Base-by-base conservation (phyloP, 148 eudicot genomes). In the Fagopyrum tataricum region DNA sequence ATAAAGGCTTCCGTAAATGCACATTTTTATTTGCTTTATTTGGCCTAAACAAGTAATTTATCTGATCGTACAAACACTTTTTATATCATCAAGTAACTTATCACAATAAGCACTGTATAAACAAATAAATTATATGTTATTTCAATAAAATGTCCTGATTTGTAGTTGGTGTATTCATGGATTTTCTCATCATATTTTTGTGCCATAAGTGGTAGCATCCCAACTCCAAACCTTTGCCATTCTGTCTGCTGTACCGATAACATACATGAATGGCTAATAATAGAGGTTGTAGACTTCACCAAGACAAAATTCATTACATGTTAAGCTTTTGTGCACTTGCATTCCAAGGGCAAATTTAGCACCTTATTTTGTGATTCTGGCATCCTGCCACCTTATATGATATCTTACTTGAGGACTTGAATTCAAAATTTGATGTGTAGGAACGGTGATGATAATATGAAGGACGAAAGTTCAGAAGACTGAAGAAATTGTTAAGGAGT, bases 381-480 rank as follows among this genome's bases (percentile, higher is more conserved):
- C 61, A 55, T 1, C 61, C 61, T 55, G 10, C 26, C 61, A 55
- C 11, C 61, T 53, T 53, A 55, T 31, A 31, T 31, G 37, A 31
- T 31, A 31, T 55, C 12, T 71, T 46, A 71, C 77, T 44, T 13
- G 26, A 20, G 31, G 62, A 2, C 48, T 39, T 2, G n/a, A 6
- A 12, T 21, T 23, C 44, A 41, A 37, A 42, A 1, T 37, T 42
- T 41, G 3, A 31, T 15, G 21, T 42, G 66, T 76, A 79, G 81
- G 75, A 70, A 71, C 66, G 39, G 7, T 71, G 72, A 71, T 3
- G 75, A 70, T 71, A 72, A 72, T 47, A 26, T 75, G 74, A 71
- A 71, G 73, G 81, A 75, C 48, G 78, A 61, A 43, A 69, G 72
- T 8, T 69, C 72, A 40, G 72, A 51, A 14, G 72, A 69, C 26